Evolutionary conservation across 192 early-diverging fungal genomes (phyloP), one percentile per base, ranked within the genome.

Genomic region (Glomus cerebriforme): DNA sequence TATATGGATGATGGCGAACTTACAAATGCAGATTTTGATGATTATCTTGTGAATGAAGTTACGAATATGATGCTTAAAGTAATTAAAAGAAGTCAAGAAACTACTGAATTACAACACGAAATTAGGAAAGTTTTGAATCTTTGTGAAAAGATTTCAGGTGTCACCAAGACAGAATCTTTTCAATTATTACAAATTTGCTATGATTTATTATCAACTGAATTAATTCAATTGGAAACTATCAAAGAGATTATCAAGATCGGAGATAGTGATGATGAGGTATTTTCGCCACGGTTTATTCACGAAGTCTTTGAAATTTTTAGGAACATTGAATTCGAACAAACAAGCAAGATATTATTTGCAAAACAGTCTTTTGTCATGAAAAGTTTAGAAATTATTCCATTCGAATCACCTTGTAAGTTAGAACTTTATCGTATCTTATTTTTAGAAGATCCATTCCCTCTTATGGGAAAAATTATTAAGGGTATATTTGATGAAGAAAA

Each of bases 121-220:
- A 63, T 54, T 22, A 66, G 27, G 26, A 45, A 39, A 15, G 47
- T 80, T 49, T 26, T 77, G 22, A 26, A 37, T 13, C 34, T 76
- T 0, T 67, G 74, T 62, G 22, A 24, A 17, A 64, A 80, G 34
- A 22, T 80, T 10, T 32, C 73, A 13, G 43, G 27, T 66, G 17
- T 62, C 27, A 68, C 74, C 49, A 34, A 1, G 15, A 24, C 69
- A 0, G 27, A 19, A 26, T 62, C 62, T 31, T 39, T 80, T 59
- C 75, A 77, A 17, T 27, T 80, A 22, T 77, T 80, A 19, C 59
- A 71, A 47, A 59, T 80, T 37, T 75, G 69, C 9, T 54, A 75
- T 68, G 73, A 80, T 66, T 68, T 80, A 39, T n/a, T 75, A n/a
- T 58, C 59, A 9, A 77, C 45, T 2, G n/a, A 54, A 24, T 32